A percentile compares a stretch with the other conserved stretches of the same genome.
Conservation (phyloP, 2,329 filamentous ascomycete species). For the Sordariomycetes sp. region DNA sequence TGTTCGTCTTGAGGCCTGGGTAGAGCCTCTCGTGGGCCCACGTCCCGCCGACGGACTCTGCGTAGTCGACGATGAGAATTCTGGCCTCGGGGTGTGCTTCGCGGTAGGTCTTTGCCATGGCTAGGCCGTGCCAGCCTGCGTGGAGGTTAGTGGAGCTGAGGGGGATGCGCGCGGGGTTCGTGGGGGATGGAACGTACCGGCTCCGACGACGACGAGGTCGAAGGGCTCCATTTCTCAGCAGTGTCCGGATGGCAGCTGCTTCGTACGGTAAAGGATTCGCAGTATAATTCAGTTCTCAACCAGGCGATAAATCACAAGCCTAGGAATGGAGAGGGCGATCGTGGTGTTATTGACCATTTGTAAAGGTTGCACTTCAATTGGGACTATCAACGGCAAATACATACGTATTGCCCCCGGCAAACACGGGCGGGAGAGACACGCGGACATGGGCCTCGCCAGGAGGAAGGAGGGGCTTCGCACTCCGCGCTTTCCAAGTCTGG, state of each 20-base stretch:
- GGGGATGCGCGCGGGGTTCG: neutral
- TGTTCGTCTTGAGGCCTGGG: conserved; percentile 10
- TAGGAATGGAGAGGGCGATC: too few relatives aligned
- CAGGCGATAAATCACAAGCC: too few relatives aligned
- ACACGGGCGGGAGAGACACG: too few relatives aligned
- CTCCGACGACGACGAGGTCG: conserved; percentile 9
- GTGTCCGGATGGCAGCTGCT: neutral
- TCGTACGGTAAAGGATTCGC: neutral
- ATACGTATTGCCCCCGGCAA: too few relatives aligned
- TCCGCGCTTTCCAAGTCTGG: too few relatives aligned
- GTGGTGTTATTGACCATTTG: too few relatives aligned
- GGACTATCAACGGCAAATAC: too few relatives aligned
- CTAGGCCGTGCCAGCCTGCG: conserved; percentile 7
- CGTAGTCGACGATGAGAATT: conserved; percentile 6
- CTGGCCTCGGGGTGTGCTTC: neutral
- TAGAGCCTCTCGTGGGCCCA: conserved; percentile 10
- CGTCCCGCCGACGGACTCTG: conserved; percentile 6
- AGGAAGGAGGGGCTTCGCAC: too few relatives aligned
- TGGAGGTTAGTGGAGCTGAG: neutral
- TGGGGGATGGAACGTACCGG: conserved; percentile 4
- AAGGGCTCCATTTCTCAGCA: conserved; percentile 5
- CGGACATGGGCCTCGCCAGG: too few relatives aligned
- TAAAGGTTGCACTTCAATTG: too few relatives aligned
- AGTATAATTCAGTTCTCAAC: neutral
- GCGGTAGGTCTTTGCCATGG: conserved; percentile 7